Evolutionary conservation across 1,284 basidiomycete genomes (phyloP).

Genomic region (Paramarasmius palmivorus): DNA sequence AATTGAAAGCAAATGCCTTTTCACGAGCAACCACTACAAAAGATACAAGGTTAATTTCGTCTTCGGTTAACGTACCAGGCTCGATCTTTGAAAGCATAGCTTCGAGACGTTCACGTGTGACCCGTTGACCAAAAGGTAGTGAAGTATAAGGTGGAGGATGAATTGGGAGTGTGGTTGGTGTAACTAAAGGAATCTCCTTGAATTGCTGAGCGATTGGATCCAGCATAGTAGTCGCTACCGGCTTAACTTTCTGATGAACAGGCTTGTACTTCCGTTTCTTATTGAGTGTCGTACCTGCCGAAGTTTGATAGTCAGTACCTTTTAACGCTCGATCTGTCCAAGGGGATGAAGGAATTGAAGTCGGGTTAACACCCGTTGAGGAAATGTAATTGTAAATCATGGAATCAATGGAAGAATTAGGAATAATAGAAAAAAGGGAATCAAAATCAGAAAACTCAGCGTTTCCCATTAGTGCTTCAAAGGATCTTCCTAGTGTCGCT

Average conservation of each 20-base stretch:
- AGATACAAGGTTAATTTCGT: slow-evolving; percentile 25
- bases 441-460: slow-evolving; percentile 15
- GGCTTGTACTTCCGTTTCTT: slow-evolving; percentile 29
- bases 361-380: neutral
- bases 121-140: slow-evolving; percentile 4
- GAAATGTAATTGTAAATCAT: slow-evolving; percentile 13
- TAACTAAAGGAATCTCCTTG: slow-evolving; percentile 17
- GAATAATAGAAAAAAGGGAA: slow-evolving; percentile 7
- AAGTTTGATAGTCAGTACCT: neutral
- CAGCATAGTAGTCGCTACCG: slow-evolving; percentile 31
- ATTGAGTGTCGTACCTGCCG: neutral
- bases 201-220: slow-evolving; percentile 24
- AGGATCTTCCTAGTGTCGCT: slow-evolving; percentile 15
- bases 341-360: slow-evolving; percentile 8
- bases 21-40: slow-evolving; percentile 21
- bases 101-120: slow-evolving; percentile 19
- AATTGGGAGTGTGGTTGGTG: slow-evolving; percentile 18
- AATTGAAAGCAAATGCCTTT: slow-evolving; percentile 27
- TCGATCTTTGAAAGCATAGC: slow-evolving; percentile 16
- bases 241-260: slow-evolving; percentile 28
- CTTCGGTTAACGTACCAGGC: slow-evolving; percentile 15
- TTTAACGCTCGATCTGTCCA: slow-evolving; percentile 19
- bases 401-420: neutral
- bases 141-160: slow-evolving; percentile 15
- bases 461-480: slow-evolving; percentile 10